Percentiles rank a stretch among this genome's conserved stretches.
These are phyloP conservation scores for Chrysoporthe deuterocubensis DNA, from an alignment of 2,329 filamentous ascomycete genomes.

Conservation along the genomic window DNA sequence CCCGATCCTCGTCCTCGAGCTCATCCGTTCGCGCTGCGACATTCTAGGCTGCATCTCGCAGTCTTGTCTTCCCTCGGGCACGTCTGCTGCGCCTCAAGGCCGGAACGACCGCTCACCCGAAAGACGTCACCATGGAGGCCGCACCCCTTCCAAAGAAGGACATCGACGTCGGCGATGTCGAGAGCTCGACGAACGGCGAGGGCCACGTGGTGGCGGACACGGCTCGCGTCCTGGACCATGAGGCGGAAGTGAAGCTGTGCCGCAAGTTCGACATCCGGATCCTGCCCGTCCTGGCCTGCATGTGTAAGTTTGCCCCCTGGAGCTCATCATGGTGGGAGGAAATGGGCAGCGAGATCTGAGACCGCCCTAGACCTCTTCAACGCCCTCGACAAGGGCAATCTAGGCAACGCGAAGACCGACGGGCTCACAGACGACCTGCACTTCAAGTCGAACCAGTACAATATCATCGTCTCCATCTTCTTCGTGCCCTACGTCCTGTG, in stretches of 20 bases:
- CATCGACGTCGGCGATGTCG: conserved; percentile 29
- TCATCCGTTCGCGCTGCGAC: background rate
- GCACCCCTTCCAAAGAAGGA: conserved; percentile 16
- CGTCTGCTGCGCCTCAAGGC: background rate
- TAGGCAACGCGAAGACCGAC: conserved; percentile 62
- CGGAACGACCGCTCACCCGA: background rate
- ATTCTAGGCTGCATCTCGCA: background rate
- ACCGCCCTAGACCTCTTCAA: conserved; percentile 45
- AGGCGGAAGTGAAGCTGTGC: conserved; percentile 48
- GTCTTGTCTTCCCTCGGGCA: background rate
- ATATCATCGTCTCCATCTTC: conserved; percentile 71
- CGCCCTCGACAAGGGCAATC: conserved; percentile 54
- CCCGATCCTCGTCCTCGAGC: background rate
- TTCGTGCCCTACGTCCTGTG: conserved; percentile 75
- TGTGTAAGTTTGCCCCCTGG: conserved; percentile 38
- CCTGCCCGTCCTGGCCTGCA: conserved; percentile 48
- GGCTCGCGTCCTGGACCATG: conserved; percentile 41
- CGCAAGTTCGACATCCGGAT: conserved; percentile 51
- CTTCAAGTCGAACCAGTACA: conserved; percentile 68
- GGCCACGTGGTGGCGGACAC: conserved; percentile 34
- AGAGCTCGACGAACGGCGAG: conserved; percentile 33
- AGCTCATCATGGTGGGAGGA: no score
- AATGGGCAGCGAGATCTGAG: background rate
- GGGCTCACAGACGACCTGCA: conserved; percentile 57
- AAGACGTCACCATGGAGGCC: conserved; percentile 18